Conservation (phyloP, 208 protist genomes). For the Leishmania guyanensis region DNA sequence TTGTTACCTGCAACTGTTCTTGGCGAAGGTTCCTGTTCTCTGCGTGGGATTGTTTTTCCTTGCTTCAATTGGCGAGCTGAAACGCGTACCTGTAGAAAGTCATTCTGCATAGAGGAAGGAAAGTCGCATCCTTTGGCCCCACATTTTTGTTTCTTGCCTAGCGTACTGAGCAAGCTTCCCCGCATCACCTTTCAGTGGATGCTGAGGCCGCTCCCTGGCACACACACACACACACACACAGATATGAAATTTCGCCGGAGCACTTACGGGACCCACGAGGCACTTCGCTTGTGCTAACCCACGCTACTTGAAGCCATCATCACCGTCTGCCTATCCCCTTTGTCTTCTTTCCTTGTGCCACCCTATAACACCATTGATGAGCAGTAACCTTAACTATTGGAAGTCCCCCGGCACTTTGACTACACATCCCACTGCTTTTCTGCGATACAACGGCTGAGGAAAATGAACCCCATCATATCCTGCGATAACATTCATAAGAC, state of each 20-base stretch:
- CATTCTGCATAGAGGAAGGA: not conserved
- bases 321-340: not conserved
- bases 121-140: not conserved
- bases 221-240: too few species aligned
- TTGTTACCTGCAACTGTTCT: not conserved
- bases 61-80: not conserved
- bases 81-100: not conserved
- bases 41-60: conserved; percentile 11
- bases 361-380: not conserved
- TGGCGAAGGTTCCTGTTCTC: too few species aligned
- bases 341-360: not conserved
- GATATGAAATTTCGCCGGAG: not conserved
- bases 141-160: not conserved
- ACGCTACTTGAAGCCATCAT: not conserved
- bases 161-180: not conserved
- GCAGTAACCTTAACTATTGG: not conserved
- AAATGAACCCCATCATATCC: conserved; percentile 59
- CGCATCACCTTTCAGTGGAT: not conserved
- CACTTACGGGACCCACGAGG: not conserved
- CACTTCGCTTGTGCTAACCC: not conserved
- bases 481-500: conserved; percentile 98
- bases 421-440: not conserved
- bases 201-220: not conserved
- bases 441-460: not conserved
- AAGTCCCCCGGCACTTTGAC: not conserved